Conservation (phyloP, 345 rosid genomes). For the Euphorbia pulcherrima region DNA sequence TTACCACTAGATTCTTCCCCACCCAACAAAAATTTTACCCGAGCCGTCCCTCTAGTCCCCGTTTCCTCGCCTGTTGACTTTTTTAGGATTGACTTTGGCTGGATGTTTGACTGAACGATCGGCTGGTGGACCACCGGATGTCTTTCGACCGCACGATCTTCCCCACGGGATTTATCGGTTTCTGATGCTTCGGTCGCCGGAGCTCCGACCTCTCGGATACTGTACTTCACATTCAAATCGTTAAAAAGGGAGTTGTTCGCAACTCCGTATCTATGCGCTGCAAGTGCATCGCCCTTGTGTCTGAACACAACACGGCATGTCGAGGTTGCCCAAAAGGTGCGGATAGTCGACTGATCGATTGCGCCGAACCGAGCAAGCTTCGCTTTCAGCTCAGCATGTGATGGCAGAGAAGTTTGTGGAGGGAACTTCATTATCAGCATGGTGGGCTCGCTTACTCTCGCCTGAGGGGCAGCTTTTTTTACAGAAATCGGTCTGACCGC, state of each 20-base stretch:
- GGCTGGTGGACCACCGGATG: conserved; percentile 29
- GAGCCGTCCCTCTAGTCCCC: conserved; percentile 49
- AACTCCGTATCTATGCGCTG: conserved; percentile 68
- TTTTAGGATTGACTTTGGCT: conserved; percentile 85
- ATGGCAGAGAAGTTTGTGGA: conserved; percentile 80
- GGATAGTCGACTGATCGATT: conserved; percentile 74
- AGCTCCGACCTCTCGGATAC: conserved; percentile 62
- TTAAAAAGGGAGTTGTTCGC: conserved; percentile 68
- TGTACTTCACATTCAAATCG: conserved; percentile 62
- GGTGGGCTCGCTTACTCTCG: conserved; percentile 74
- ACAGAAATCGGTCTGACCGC: conserved; percentile 36
- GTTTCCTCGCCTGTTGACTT: conserved; percentile 51
- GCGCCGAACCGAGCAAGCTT: conserved; percentile 92
- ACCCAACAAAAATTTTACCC: conserved; percentile 92
- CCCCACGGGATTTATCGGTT: conserved; percentile 35
- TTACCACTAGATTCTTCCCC: conserved; percentile 64
- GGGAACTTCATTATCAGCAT: conserved; percentile 99
- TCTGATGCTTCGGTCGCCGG: conserved; percentile 54
- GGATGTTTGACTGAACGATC: conserved; percentile 38
- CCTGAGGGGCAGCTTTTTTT: conserved; percentile 45
- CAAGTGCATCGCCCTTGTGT: conserved; percentile 76
- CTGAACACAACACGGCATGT: conserved; percentile 90
- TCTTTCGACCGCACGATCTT: conserved; percentile 41
- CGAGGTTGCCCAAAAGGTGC: conserved; percentile 87
- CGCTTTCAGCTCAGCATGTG: conserved; percentile 81